Base-by-base conservation (phyloP, 768 basidiomycete species). In the Exidia glandulosa region DNA sequence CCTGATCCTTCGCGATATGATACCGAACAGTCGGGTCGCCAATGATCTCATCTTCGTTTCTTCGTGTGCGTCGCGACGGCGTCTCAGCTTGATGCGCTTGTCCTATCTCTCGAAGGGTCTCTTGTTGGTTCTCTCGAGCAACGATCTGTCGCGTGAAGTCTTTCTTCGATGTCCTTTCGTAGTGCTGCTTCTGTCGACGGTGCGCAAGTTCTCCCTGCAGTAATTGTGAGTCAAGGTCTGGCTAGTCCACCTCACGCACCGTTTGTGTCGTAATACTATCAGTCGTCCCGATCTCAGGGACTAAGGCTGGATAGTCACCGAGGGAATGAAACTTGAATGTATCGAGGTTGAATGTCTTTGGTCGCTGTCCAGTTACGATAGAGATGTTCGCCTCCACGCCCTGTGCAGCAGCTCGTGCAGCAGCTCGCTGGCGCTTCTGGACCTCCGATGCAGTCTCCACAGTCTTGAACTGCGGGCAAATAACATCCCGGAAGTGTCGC, bases 241-340 rank as follows among this genome's bases (percentile, higher is more conserved):
- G 57, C 13, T 4, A 31, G 23, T 58, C 32, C 29, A 57, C 23
- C 10, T 13, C 25, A 57, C 65, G 3, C 48, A 78, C 76, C 10
- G 66, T 52, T 32, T 75, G 71, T 2, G 74, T 77, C 0, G 72
- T 71, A 59, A 72, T 77, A 2, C 65, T 67, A 50, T 79, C 74
- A 2, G 71, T 71, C 1, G 73, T 73, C 0, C 77, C 73, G 41
- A 66, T 70, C 0, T 2, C 0, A 0, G 30, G 23, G 9, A 77
- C 75, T 0, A 57, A 48, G 0, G 47, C 25, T 0, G 66, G 59
- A 47, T 75, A 74, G 56, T 77, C 69, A 0, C 70, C 72, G 0
- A 78, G 58, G 0, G 70, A 63, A 62, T 75, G 74, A 0, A 66
- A 33, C 45, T 77, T 78, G 61, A 68, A 71, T 2, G 71, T 76